Conservation (phyloP, 1,139 yeast species). For the Geotrichum bryndzae region DNA sequence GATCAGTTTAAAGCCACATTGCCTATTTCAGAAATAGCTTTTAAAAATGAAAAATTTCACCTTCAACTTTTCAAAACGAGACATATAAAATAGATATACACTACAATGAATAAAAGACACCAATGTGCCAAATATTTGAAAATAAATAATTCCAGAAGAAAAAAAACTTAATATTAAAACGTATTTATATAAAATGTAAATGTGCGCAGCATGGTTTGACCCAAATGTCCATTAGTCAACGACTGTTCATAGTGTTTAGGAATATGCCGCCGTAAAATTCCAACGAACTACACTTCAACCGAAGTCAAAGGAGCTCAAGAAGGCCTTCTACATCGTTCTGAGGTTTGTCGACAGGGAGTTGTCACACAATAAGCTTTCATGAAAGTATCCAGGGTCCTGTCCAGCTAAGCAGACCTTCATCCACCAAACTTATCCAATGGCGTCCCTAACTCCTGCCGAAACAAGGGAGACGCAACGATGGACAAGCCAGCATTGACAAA, state of each 20-base stretch:
- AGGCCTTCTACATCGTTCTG: constrained; percentile 28
- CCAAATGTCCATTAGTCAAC: constrained; percentile 78
- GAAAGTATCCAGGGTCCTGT: constrained; percentile 7
- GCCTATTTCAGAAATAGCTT: no score
- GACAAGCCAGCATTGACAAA: constrained; percentile 18
- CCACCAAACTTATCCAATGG: constrained; percentile 24
- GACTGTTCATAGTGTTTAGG: constrained; percentile 87
- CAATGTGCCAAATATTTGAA: no score
- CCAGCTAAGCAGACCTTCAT: constrained; percentile 14
- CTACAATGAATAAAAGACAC: no score
- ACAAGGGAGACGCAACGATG: constrained; percentile 29
- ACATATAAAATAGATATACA: no score
- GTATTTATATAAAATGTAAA: constrained; percentile 20
- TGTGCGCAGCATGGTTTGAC: constrained; percentile 91
- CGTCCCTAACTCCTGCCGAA: constrained; percentile 27
- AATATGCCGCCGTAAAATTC: constrained; percentile 64
- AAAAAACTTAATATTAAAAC: not conserved
- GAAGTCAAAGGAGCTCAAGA: constrained; percentile 37
- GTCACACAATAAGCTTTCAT: constrained; percentile 29
- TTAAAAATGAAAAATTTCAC: no score
- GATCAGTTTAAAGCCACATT: no score
- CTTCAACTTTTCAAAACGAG: no score
- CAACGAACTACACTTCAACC: constrained; percentile 33
- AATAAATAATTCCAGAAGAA: not conserved
- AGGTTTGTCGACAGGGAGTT: constrained; percentile 41